Conservation (phyloP, 306 rosid genomes). For the Acacia crassicarpa region DNA sequence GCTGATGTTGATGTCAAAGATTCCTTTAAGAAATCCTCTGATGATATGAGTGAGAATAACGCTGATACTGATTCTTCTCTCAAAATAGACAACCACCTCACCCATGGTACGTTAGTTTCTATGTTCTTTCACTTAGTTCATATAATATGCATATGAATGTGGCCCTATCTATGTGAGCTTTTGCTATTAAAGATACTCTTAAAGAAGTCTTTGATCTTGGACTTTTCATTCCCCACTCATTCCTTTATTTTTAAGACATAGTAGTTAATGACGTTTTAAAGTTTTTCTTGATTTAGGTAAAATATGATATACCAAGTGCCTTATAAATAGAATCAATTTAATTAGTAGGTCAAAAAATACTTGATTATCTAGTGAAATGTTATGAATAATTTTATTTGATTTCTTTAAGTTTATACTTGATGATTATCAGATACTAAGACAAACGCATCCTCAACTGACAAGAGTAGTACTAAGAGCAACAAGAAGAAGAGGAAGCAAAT, state of each 20-base stretch:
- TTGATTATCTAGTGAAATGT: neutral
- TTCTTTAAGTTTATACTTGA: neutral
- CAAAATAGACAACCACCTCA: neutral
- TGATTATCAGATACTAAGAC: conserved; percentile 19
- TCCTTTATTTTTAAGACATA: too few relatives aligned
- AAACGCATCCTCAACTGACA: neutral
- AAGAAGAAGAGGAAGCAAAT: conserved; percentile 50
- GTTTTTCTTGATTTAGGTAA: too few relatives aligned
- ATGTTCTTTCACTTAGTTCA: neutral
- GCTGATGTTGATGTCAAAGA: conserved; percentile 25
- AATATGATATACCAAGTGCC: too few relatives aligned
- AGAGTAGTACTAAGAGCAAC: conserved; percentile 32
- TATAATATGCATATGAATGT: neutral
- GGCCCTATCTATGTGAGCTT: neutral
- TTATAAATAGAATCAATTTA: too few relatives aligned
- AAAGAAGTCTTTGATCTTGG: too few relatives aligned
- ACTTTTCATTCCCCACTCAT: too few relatives aligned
- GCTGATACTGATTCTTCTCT: neutral
- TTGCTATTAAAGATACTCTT: neutral
- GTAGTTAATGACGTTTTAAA: too few relatives aligned
- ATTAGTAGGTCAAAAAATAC: too few relatives aligned
- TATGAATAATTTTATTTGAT: neutral
- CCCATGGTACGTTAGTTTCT: neutral
- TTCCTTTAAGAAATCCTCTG: neutral
- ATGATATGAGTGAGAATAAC: neutral